Percentiles rank a stretch among this genome's conserved stretches.
Evolutionary conservation across 2,329 filamentous ascomycete species (phyloP).

Genomic region (Rutstroemia sp.): DNA sequence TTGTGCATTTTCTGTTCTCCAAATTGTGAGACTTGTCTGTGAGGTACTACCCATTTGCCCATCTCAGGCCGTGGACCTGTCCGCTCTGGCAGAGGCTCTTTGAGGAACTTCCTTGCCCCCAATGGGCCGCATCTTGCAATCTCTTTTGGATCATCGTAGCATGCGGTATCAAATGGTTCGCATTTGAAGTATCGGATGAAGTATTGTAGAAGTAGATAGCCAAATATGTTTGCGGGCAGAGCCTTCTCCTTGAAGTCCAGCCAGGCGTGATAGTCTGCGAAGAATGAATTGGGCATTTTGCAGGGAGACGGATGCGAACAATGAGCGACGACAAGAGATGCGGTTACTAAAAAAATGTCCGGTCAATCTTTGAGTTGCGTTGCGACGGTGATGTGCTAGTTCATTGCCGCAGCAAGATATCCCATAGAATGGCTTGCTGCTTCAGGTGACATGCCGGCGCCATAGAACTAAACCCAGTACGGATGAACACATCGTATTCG

Average conservation of each 20-base stretch:
- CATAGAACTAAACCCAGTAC: too few species aligned
- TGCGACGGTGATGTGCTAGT: too few species aligned
- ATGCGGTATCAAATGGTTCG: conserved; percentile 15
- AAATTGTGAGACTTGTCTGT: conserved; percentile 17
- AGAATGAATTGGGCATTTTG: conserved; percentile 2
- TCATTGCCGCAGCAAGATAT: too few species aligned
- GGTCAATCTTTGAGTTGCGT: too few species aligned
- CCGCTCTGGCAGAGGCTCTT: conserved; percentile 13
- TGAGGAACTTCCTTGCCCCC: conserved; percentile 14
- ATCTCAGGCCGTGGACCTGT: conserved; percentile 18
- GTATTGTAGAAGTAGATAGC: conserved; percentile 18
- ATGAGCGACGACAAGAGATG: neutral
- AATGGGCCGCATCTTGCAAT: conserved; percentile 18
- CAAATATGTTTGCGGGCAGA: conserved; percentile 19
- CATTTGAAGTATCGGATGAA: conserved; percentile 17
- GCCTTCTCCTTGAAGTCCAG: conserved; percentile 20
- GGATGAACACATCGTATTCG: too few species aligned
- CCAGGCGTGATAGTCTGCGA: conserved; percentile 20
- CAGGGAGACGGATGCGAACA: too few species aligned
- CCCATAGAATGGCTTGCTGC: too few species aligned
- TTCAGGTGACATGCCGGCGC: too few species aligned
- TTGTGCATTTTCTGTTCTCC: conserved; percentile 18
- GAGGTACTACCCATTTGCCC: conserved; percentile 19
- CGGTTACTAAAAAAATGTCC: too few species aligned
- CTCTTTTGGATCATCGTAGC: conserved; percentile 19